Evolutionary conservation across 495 filamentous ascomycete genomes (phyloP), one percentile per base, ranked within the genome.

Genomic region (Aspergillus egyptiacus): DNA sequence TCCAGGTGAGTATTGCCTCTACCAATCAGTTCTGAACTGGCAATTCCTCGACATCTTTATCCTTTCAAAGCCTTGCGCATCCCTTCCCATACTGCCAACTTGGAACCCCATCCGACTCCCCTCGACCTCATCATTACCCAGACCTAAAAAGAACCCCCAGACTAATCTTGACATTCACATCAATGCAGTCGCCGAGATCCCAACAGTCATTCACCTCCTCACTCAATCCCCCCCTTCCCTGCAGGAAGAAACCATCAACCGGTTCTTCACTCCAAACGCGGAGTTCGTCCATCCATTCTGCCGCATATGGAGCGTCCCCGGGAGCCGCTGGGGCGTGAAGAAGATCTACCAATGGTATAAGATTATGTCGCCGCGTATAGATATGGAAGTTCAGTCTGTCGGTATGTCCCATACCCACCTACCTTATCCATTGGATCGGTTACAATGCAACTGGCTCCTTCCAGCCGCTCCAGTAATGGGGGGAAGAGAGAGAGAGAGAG

Each of bases 341-440:
- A 75, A 76, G 48, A 84, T 95, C 30, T 91, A 84, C 55, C 85
- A 83, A 51, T 95, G 88, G 86, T 93, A 94, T 65, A 88, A 88
- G 60, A 82, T 91, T 54, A 71, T 94, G 60, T 85, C 79, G 28
- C 89, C 89, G 1, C 67, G 71, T n/a, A 87, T 91, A 37, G 68
- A 80, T 18, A 55, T 90, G n/a, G 60, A 77, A 1, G 69, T 95
- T 8, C 72, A 86, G 49, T 87, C 83, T 11, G 65, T 83, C 18
- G 82, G 86, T 88, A 65, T 9, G 48, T 48, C 11, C 15, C 8
- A 7, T 15, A 15, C 10, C 33, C 19, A 24, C 15, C n/a, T n/a
- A 23, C 19, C 30, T 6, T 14, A 3, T 32, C 11, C 22, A 15
- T 10, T 14, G 10, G 24, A 11, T 2, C 10, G 30, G 3, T 33